phyloP scores from a whole-genome alignment of 805 yeast genomes.

The Saccharomycopsis fermentans region DNA sequence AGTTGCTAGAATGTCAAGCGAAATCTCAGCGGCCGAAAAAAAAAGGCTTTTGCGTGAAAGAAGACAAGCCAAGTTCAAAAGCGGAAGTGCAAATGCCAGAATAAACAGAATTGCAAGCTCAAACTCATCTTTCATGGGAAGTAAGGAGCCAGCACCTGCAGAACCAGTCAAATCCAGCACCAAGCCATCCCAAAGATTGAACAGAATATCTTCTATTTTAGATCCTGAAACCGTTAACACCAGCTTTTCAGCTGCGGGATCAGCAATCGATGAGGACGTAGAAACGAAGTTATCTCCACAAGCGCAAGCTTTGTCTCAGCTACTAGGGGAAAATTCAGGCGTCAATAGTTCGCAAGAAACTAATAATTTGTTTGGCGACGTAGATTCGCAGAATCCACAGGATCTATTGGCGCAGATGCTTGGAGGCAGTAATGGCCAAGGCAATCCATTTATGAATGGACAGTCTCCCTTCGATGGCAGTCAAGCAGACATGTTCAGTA shows the following conservation, averaged over 20 bases:
- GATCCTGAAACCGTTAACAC: slow-evolving; percentile 4
- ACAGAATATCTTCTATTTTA: slow-evolving; percentile 16
- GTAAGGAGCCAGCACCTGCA: neutral
- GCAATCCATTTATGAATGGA: neutral
- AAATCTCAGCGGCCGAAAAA: slow-evolving; percentile 14
- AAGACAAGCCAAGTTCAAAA: slow-evolving; percentile 18
- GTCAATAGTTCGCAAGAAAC: neutral
- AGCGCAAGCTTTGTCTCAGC: neutral
- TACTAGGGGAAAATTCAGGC: neutral
- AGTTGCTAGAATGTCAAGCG: neutral
- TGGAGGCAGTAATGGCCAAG: neutral
- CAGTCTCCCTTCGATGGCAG: neutral
- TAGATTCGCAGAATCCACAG: neutral
- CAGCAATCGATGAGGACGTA: neutral
- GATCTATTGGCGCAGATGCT: slow-evolving; percentile 3
- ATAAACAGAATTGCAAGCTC: slow-evolving; percentile 17
- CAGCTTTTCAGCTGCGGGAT: neutral
- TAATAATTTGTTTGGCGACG: neutral
- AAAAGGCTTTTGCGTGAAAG: slow-evolving; percentile 16
- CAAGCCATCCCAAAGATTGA: slow-evolving; percentile 2
- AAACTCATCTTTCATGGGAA: slow-evolving; percentile 14
- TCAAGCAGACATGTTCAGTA: neutral
- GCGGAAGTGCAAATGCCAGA: slow-evolving; percentile 3
- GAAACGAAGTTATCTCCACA: neutral
- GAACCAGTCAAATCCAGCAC: neutral